Base-by-base conservation (phyloP, 495 filamentous ascomycete genomes). In the Friedmanniomyces simplex region DNA sequence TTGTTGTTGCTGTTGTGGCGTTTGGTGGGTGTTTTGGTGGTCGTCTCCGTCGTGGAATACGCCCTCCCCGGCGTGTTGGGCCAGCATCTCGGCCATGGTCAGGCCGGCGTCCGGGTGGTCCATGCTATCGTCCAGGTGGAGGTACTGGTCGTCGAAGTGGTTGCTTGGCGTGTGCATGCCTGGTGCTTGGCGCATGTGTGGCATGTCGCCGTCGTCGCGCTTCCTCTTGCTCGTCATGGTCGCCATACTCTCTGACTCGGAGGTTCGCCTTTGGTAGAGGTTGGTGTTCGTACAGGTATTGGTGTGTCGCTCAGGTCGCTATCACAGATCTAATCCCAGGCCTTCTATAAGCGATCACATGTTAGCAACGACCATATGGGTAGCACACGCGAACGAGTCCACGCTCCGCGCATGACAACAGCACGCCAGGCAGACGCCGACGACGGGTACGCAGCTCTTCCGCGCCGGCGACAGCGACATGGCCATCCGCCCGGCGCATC, bases 191-290 rank as follows among this genome's bases (percentile, higher is more conserved):
- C 68, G 61, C 13, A 65, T 43, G 21, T 41, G 50, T 39, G 41
- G 62, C 37, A 63, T 58, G 53, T 73, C 70, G 36, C 66, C 61
- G 18, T 59, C 50, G 32, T 67, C 68, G 51, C 71, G 69, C 62
- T 73, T 73, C 24, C 71, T 61, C 63, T 73, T 73, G 57, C 63
- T 68, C n/a, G 42, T 28, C 14, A 61, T 20, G 10, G 47, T 30
- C 7, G 59, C 59, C 59, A 62, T 62, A 21, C 13, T 16, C 5
- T 16, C 39, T 43, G 39, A 43, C 14, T 43, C 5, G 39, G 39
- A 5, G 5, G 4, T 5, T 43, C 39, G 39, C 18, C 10, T 32
- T 32, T 10, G 28, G 28, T 32, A 32, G 18, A 3, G 18, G 39
- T 43, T 6, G 39, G 4, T 43, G 39, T 43, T 16, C 39, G 39